phyloP scores from a whole-genome alignment of 345 rosid species.

The Excoecaria cochinchinensis region DNA sequence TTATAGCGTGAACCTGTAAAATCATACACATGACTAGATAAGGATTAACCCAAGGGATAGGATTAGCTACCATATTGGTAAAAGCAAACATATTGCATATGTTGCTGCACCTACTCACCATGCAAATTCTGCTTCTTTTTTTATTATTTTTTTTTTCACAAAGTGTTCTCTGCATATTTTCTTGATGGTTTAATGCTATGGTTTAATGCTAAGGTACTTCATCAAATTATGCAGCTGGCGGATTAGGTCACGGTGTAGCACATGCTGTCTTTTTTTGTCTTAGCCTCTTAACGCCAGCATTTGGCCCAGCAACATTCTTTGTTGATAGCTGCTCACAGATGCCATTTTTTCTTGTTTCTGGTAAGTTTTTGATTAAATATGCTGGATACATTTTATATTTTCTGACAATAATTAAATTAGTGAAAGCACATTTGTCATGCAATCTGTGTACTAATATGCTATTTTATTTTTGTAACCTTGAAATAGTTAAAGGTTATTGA shows the following conservation, averaged over 20 bases:
- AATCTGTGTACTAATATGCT: background rate
- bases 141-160: background rate
- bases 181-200: constrained; percentile 19
- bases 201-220: constrained; percentile 18
- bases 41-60: background rate
- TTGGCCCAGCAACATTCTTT: constrained; percentile 94
- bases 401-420: background rate
- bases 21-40: background rate
- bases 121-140: background rate
- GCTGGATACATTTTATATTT: background rate
- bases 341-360: constrained; percentile 91
- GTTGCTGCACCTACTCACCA: too few species aligned
- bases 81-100: background rate
- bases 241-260: constrained; percentile 97
- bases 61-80: background rate
- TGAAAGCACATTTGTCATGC: background rate
- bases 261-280: constrained; percentile 97
- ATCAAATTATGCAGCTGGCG: constrained; percentile 87
- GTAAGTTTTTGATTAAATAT: constrained; percentile 41
- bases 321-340: constrained; percentile 69
- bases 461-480: background rate
- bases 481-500: background rate
- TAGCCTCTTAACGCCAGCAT: constrained; percentile 87
- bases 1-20: background rate
- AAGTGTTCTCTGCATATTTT: constrained; percentile 2